phyloP scores from a whole-genome alignment of 257 asterid species.

The Jaltomata sinuosa region DNA sequence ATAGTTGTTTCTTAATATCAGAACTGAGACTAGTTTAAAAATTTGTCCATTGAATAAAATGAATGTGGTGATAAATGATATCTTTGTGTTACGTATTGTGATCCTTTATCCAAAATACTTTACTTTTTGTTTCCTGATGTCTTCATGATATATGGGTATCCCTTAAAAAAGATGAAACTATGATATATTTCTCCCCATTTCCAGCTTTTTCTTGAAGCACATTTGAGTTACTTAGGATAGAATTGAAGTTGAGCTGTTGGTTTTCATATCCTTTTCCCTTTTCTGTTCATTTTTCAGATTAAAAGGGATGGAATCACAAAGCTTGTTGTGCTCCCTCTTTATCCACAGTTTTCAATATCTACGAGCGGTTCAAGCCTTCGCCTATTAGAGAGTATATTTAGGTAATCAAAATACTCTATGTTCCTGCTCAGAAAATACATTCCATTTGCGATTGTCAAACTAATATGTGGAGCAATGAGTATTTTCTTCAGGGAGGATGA shows the following conservation, averaged over 20 bases:
- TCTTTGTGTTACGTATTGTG: background rate
- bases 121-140: background rate
- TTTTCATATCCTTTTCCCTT: background rate
- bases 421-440: background rate
- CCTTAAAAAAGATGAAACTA: background rate
- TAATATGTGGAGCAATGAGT: conserved; percentile 17
- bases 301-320: conserved; percentile 77
- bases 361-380: conserved; percentile 99
- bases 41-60: background rate
- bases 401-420: conserved; percentile 27
- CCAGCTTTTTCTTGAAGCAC: background rate
- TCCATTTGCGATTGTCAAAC: conserved; percentile 1
- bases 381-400: conserved; percentile 83
- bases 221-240: background rate
- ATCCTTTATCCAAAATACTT: background rate
- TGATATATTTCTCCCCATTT: background rate
- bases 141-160: background rate
- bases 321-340: conserved; percentile 95
- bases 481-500: conserved; percentile 75
- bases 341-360: conserved; percentile 97
- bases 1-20: background rate
- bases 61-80: background rate
- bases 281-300: conserved; percentile 33
- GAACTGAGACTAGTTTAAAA: background rate
- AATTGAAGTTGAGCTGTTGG: background rate